A percentile compares a stretch with the other conserved stretches of the same genome.
Evolutionary conservation across 2,329 filamentous ascomycete genomes (phyloP).

Genomic region (Colletotrichum endophyticum): DNA sequence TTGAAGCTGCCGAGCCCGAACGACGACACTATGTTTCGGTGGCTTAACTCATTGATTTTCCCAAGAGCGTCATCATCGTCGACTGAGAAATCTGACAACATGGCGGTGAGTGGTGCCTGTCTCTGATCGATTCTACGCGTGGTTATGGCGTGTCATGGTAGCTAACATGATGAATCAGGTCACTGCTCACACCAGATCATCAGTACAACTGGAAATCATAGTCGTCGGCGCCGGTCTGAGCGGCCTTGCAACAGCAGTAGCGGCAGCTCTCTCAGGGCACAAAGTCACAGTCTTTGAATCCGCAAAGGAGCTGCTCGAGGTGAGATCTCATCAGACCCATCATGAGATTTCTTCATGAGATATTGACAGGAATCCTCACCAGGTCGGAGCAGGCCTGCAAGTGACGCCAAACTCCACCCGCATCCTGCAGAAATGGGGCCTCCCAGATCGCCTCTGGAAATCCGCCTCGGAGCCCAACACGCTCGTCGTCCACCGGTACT

Average conservation of each 20-base stretch:
- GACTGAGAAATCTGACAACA: background rate
- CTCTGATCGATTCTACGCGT: background rate
- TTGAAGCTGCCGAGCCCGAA: background rate
- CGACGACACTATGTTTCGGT: background rate
- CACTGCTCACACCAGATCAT: background rate
- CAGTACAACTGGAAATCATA: constrained; percentile 36
- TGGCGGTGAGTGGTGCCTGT: background rate
- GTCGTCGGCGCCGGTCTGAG: constrained; percentile 47
- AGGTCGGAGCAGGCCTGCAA: constrained; percentile 60
- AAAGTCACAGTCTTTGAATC: constrained; percentile 46
- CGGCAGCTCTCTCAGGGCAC: constrained; percentile 41
- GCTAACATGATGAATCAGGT: background rate
- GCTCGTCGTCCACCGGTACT: constrained; percentile 58
- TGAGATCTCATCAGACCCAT: constrained; percentile 14
- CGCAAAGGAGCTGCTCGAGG: constrained; percentile 42
- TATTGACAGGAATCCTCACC: background rate
- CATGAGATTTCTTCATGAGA: background rate
- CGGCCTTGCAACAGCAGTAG: constrained; percentile 44
- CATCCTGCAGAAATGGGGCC: constrained; percentile 54
- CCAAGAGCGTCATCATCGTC: background rate
- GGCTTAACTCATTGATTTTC: background rate
- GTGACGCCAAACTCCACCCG: constrained; percentile 55
- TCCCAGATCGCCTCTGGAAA: constrained; percentile 47
- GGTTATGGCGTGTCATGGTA: background rate
- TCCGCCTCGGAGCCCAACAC: constrained; percentile 46